These are phyloP conservation scores for Ceratocystis colombiana DNA, from an alignment of 2,329 filamentous ascomycete species.

Conservation along the genomic window DNA sequence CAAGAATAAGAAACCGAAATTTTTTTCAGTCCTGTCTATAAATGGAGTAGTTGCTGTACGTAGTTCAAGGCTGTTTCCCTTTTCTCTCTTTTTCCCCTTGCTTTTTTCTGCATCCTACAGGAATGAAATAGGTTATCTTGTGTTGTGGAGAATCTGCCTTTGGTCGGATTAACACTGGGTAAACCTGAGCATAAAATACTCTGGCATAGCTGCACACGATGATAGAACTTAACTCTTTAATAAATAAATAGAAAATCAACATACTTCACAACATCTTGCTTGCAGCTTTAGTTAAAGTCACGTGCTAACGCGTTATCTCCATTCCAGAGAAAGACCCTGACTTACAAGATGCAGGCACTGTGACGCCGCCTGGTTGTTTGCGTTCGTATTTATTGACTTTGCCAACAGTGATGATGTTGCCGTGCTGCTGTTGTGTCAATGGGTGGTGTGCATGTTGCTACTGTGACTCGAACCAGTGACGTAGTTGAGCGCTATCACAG, in stretches of 20 bases:
- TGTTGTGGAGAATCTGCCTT: no score
- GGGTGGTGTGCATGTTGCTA: no score
- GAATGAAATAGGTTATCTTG: not conserved
- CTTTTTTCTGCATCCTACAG: not conserved
- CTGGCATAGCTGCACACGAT: no score
- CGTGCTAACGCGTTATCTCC: not conserved
- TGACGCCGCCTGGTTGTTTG: not conserved
- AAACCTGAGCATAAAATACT: no score
- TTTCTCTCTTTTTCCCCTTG: conserved; percentile 2
- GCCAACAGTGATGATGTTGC: no score
- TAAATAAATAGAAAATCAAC: no score
- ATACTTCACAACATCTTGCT: not conserved
- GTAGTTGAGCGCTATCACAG: no score
- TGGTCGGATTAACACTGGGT: no score
- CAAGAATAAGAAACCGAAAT: conserved; percentile 17
- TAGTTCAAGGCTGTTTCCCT: conserved; percentile 2
- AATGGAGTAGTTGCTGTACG: conserved; percentile 21
- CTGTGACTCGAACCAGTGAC: no score
- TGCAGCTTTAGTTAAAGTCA: not conserved
- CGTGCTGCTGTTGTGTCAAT: no score
- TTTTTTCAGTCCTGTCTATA: conserved; percentile 25
- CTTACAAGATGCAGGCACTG: not conserved
- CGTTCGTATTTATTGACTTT: no score
- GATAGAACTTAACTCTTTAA: no score
- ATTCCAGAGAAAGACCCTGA: not conserved